These are phyloP conservation scores for Melampsora americana DNA, from an alignment of 1,284 basidiomycete genomes.

Conservation along the genomic window DNA sequence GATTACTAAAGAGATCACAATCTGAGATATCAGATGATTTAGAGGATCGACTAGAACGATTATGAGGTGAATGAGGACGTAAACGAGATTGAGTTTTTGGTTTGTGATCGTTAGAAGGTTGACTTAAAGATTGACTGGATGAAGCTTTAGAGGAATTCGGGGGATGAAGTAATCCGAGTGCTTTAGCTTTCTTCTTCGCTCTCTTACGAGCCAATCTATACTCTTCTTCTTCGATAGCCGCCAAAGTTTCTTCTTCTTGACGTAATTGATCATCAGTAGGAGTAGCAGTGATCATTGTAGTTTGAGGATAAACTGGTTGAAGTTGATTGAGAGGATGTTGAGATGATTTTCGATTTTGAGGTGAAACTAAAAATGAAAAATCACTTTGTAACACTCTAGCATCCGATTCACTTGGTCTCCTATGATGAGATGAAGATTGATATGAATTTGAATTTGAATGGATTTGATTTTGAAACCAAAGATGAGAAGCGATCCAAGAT, in stretches of 20 bases:
- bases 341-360: neutral
- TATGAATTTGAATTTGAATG: too few relatives aligned
- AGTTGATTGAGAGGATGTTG: neutral
- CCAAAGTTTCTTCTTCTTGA: constrained; percentile 4
- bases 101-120: neutral
- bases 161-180: neutral
- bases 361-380: constrained; percentile 3
- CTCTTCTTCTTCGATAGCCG: neutral
- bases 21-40: too few relatives aligned
- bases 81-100: neutral
- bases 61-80: neutral
- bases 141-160: neutral
- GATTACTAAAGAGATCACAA: neutral
- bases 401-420: constrained; percentile 7
- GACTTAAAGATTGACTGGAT: neutral
- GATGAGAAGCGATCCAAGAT: too few relatives aligned
- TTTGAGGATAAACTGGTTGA: neutral
- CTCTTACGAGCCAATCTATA: neutral
- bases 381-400: neutral
- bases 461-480: too few relatives aligned
- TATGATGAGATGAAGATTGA: neutral
- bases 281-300: neutral
- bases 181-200: neutral
- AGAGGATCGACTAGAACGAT: too few relatives aligned
- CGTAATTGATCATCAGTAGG: constrained; percentile 7